Evolutionary conservation across 1,284 basidiomycete genomes (phyloP).

Genomic region (Cutaneotrichosporon cutaneum): DNA sequence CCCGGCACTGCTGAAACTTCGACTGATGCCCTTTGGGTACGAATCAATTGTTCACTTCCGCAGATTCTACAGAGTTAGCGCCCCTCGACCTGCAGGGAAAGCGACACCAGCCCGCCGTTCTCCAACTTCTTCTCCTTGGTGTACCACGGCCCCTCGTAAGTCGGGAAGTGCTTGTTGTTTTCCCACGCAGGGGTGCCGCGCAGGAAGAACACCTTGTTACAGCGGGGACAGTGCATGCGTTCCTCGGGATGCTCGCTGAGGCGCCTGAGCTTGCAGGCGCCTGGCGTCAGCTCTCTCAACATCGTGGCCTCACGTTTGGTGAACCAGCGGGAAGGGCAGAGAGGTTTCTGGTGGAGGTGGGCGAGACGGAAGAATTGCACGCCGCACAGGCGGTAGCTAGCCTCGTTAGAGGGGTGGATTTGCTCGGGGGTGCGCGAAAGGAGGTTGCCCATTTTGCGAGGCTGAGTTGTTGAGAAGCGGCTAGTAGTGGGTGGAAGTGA

Average conservation of each 20-base stretch:
- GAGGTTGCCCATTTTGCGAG: not conserved
- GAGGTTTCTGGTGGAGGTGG: not conserved
- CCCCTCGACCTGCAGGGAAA: not conserved
- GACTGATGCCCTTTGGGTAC: too few species aligned
- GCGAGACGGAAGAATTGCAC: not conserved
- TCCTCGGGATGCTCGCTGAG: not conserved
- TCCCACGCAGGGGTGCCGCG: not conserved
- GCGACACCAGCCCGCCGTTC: not conserved
- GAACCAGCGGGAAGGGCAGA: not conserved
- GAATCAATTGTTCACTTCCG: too few species aligned
- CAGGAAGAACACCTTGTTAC: not conserved
- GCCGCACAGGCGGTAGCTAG: not conserved
- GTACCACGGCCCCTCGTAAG: not conserved
- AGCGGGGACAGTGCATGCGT: not conserved
- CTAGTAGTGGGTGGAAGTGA: not conserved
- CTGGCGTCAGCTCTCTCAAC: not conserved
- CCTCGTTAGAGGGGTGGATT: not conserved
- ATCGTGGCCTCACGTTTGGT: not conserved
- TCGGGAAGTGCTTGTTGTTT: not conserved
- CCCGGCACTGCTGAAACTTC: too few species aligned
- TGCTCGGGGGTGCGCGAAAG: not conserved
- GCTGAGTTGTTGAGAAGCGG: not conserved
- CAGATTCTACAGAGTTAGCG: not conserved
- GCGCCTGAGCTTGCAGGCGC: not conserved
- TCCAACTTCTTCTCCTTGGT: not conserved